These are phyloP conservation scores for Yamadazyma takamatsuzukensis DNA, from an alignment of 805 yeast species.

Conservation along the genomic window DNA sequence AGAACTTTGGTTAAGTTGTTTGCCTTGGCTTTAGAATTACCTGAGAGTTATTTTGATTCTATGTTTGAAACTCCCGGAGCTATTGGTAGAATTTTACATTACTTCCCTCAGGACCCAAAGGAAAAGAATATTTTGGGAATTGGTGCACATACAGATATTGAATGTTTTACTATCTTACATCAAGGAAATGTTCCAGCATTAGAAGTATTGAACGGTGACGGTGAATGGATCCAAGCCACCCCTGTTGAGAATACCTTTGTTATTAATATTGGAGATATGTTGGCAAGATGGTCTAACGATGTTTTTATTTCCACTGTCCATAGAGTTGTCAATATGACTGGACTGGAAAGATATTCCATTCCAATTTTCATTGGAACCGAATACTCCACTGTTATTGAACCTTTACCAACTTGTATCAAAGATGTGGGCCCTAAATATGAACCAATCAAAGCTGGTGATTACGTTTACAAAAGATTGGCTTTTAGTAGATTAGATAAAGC, in stretches of 20 bases:
- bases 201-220: slow-evolving; percentile 10
- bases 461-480: slow-evolving; percentile 12
- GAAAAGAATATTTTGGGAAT: slow-evolving; percentile 9
- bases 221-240: slow-evolving; percentile 11
- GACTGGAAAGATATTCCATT: slow-evolving; percentile 12
- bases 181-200: slow-evolving; percentile 11
- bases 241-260: slow-evolving; percentile 11
- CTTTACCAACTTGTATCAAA: slow-evolving; percentile 9
- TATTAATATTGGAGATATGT: slow-evolving; percentile 13
- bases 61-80: slow-evolving; percentile 11
- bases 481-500: slow-evolving; percentile 8
- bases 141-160: slow-evolving; percentile 14
- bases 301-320: slow-evolving; percentile 12
- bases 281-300: slow-evolving; percentile 14
- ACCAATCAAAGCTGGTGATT: slow-evolving; percentile 13
- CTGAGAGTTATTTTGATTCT: slow-evolving; percentile 8
- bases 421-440: slow-evolving; percentile 9
- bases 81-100: slow-evolving; percentile 12
- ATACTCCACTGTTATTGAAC: slow-evolving; percentile 10
- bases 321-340: slow-evolving; percentile 9
- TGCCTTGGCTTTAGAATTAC: slow-evolving; percentile 9
- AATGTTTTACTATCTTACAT: slow-evolving; percentile 11
- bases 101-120: slow-evolving; percentile 7
- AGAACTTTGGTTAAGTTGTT: slow-evolving; percentile 8
- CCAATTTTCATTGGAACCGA: slow-evolving; percentile 12